A percentile compares a stretch with the other conserved stretches of the same genome.
Evolutionary conservation across 352 stramenopile genomes (phyloP).

Genomic region (Elongisporangium senticosum): DNA sequence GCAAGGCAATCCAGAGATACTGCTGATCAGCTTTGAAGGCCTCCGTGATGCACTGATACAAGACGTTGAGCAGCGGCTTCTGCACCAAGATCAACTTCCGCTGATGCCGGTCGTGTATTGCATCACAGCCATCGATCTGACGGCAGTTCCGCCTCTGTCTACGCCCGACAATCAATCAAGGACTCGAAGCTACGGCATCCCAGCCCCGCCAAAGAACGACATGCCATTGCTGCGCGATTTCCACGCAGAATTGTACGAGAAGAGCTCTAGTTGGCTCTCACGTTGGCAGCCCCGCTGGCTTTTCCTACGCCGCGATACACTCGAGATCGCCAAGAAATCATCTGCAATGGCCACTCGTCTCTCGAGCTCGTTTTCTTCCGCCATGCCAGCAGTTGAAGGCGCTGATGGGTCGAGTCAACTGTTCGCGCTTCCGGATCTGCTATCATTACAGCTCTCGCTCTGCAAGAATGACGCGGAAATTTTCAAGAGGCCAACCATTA

Average conservation of each 20-base stretch:
- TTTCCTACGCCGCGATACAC: slow-evolving; percentile 39
- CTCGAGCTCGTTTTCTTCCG: slow-evolving; percentile 2
- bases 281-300: slow-evolving; percentile 44
- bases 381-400: slow-evolving; percentile 8
- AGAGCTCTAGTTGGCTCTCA: slow-evolving; percentile 60
- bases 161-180: slow-evolving; percentile 5
- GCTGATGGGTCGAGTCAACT: slow-evolving; percentile 6
- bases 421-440: slow-evolving; percentile 40
- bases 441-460: slow-evolving; percentile 34
- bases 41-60: slow-evolving; percentile 1
- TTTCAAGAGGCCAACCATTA: slow-evolving; percentile 35
- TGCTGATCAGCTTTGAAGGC: neutral
- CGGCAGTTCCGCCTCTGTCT: slow-evolving; percentile 2
- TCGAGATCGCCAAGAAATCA: slow-evolving; percentile 48
- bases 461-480: slow-evolving; percentile 43
- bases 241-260: slow-evolving; percentile 49
- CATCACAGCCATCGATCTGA: neutral
- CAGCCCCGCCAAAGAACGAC: slow-evolving; percentile 1
- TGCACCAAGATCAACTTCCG: neutral
- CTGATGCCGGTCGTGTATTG: neutral
- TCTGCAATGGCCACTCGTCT: slow-evolving; percentile 8
- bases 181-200: slow-evolving; percentile 6
- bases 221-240: slow-evolving; percentile 35
- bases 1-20: neutral
- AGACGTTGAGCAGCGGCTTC: slow-evolving; percentile 4